Base-by-base conservation (phyloP, 2,329 filamentous ascomycete genomes). In the Amphichorda felina region DNA sequence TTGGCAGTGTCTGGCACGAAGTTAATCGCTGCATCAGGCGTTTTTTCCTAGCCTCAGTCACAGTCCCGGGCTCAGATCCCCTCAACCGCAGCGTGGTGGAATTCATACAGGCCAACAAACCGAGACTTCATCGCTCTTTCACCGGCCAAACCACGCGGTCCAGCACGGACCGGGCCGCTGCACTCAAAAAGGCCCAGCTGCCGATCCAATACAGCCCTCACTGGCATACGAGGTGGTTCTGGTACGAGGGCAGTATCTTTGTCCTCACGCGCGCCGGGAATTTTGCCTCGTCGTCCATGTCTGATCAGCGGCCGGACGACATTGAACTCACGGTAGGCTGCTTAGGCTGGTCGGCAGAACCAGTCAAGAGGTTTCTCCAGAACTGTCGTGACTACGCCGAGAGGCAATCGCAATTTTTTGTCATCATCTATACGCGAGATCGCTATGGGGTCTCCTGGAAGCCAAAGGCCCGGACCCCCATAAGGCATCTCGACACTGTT, bases 401-500 rank as follows among this genome's bases (percentile, higher is more conserved):
- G 32, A 55, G 54, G 21, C 59, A 69, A 41, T 56, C 62, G 0
- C 61, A 69, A 40, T 66, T 64, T 41, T 68, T 65, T 15, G 63
- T 68, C 41, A 64, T 66, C 27, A 65, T 70, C 36, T 64, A 67
- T 43, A 45, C 64, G 2, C 51, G 62, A 15, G 56, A 64, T 39
- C 54, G 61, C 0, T 66, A 66, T 40, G 62, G 65, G 2, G 53
- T 64, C 16, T 50, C 61, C 1, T 70, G 66, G 66, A 60, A 67
- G 34, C 61, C 64, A 11, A 67, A 64, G 36, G 57, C 63, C 13
- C 58, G 64, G 31, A 64, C 63, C 27, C 64, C 66, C 1, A 66
- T 68, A 27, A 61, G 66, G 8, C 57, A 58, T 18, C 55, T 70
- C 2, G 64, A 67, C 10, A 70, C 67, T 2, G 65, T 71, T 3